Evolutionary conservation across 352 stramenopile species (phyloP).

Genomic region (Pythium aphanidermatum): DNA sequence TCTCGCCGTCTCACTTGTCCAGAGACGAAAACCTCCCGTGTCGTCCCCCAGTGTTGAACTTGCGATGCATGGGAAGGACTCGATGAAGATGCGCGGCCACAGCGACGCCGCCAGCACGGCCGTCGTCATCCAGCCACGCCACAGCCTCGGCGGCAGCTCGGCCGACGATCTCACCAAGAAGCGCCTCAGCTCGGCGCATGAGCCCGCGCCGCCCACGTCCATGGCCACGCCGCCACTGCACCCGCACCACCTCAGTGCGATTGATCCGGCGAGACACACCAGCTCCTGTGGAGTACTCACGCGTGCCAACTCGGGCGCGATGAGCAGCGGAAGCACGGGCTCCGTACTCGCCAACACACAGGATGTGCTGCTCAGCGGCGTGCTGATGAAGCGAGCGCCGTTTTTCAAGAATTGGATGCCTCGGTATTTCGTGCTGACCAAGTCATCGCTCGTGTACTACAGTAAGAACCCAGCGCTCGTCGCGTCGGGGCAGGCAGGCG

Average conservation of each 20-base stretch:
- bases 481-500: conserved; percentile 7
- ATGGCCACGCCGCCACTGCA: conserved; percentile 16
- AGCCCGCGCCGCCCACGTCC: neutral
- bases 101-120: conserved; percentile 14
- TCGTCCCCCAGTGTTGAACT: no score
- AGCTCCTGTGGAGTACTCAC: conserved; percentile 8
- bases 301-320: conserved; percentile 5
- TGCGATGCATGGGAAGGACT: no score
- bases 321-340: conserved; percentile 3
- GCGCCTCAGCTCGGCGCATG: conserved; percentile 9
- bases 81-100: conserved; percentile 19
- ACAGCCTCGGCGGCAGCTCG: conserved; percentile 17
- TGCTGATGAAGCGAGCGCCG: conserved; percentile 60
- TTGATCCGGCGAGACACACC: conserved; percentile 5
- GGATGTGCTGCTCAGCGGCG: conserved; percentile 53
- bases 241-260: conserved; percentile 17
- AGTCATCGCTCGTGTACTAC: conserved; percentile 58
- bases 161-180: conserved; percentile 12
- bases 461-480: conserved; percentile 45
- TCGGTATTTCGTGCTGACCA: conserved; percentile 62
- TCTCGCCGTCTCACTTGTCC: no score
- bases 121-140: conserved; percentile 22
- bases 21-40: no score
- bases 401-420: conserved; percentile 76
- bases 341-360: conserved; percentile 19